These are phyloP conservation scores for Xylaria scruposa DNA, from an alignment of 495 filamentous ascomycete species.

Conservation along the genomic window DNA sequence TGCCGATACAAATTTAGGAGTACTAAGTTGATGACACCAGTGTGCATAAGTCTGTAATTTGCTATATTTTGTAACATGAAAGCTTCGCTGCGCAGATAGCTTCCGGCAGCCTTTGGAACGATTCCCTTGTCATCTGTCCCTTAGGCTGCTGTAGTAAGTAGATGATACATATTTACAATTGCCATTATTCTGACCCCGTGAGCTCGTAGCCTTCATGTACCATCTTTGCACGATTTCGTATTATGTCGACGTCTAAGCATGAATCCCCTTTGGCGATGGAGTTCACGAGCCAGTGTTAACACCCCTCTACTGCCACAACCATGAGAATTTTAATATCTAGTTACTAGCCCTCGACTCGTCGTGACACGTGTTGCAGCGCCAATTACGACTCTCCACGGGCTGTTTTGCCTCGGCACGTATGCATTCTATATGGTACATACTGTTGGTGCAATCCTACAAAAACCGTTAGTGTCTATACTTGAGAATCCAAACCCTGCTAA, in stretches of 20 bases:
- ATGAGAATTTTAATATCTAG: background rate
- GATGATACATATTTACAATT: constrained; percentile 19
- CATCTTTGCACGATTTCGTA: constrained; percentile 3
- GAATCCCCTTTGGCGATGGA: background rate
- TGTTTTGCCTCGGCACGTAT: constrained; percentile 31
- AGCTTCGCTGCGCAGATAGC: constrained; percentile 1
- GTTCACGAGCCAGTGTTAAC: background rate
- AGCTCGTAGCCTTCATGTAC: constrained; percentile 13
- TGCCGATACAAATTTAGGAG: background rate
- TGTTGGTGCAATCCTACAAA: constrained; percentile 45
- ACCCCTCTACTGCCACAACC: background rate
- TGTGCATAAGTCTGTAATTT: constrained; percentile 2
- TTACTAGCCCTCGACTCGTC: constrained; percentile 11
- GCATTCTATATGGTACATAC: constrained; percentile 41
- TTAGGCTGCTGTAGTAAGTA: constrained; percentile 6
- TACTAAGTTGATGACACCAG: background rate
- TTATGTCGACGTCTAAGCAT: background rate
- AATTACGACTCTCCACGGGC: constrained; percentile 33
- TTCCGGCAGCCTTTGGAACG: background rate
- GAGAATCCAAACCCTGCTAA: background rate
- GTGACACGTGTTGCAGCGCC: constrained; percentile 41
- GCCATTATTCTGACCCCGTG: background rate
- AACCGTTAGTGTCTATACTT: constrained; percentile 28
- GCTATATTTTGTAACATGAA: constrained; percentile 11
- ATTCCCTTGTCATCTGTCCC: background rate